Conservation (phyloP, 805 yeast genomes). For the Kuraishia borneana region DNA sequence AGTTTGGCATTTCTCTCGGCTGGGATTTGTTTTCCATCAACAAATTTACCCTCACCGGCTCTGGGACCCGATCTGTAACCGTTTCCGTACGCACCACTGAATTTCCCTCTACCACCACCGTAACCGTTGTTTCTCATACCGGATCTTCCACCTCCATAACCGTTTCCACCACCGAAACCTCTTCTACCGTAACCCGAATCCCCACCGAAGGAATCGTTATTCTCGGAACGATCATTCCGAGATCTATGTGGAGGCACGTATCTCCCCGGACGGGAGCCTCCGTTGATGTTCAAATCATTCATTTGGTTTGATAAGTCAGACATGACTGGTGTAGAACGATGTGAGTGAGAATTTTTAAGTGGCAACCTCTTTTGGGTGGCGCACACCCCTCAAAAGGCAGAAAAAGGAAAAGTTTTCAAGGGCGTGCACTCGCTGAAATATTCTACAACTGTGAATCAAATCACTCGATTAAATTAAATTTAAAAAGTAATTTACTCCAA, state of each 20-base stretch:
- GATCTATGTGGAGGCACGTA: conserved; percentile 8
- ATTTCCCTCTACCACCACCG: conserved; percentile 20
- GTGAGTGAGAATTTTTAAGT: background rate
- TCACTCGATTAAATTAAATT: background rate
- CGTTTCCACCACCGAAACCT: conserved; percentile 19
- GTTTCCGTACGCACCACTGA: conserved; percentile 17
- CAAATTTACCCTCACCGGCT: conserved; percentile 70
- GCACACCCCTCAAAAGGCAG: conserved; percentile 8
- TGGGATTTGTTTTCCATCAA: conserved; percentile 80
- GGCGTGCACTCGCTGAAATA: background rate
- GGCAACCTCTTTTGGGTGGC: too few species aligned
- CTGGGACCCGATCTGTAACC: conserved; percentile 19
- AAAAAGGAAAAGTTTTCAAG: conserved; percentile 2
- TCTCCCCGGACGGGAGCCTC: conserved; percentile 35
- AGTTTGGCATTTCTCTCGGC: conserved; percentile 57
- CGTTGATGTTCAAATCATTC: conserved; percentile 42
- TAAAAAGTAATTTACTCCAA: conserved; percentile 27
- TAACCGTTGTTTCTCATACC: conserved; percentile 8
- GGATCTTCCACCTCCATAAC: conserved; percentile 16
- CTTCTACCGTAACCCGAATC: conserved; percentile 21
- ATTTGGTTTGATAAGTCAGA: conserved; percentile 13
- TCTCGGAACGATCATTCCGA: conserved; percentile 13
- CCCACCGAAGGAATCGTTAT: conserved; percentile 19
- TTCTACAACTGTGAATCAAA: background rate
- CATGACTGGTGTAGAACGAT: conserved; percentile 3